Evolutionary conservation across 192 early-diverging fungal genomes (phyloP).

Genomic region (Coemansia sp.): DNA sequence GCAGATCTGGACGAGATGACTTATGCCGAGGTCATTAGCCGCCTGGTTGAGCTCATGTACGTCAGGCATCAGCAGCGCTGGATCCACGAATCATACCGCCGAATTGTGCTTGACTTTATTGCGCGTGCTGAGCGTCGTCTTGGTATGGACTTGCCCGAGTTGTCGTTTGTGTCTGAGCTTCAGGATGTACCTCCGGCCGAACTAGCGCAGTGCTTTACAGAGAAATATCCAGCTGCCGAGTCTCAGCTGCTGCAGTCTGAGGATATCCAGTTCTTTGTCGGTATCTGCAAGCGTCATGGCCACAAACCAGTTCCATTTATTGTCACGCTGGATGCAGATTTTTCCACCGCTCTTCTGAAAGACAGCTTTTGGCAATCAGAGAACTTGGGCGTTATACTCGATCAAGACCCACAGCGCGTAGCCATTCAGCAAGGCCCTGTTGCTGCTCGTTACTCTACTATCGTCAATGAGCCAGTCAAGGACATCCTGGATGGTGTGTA

Average conservation of each 20-base stretch:
- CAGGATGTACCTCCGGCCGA: background rate
- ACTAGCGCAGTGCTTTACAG: constrained; percentile 18
- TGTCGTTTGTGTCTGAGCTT: background rate
- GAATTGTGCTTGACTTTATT: constrained; percentile 77
- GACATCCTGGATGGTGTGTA: constrained; percentile 89
- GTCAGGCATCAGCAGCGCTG: constrained; percentile 71
- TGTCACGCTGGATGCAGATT: constrained; percentile 80
- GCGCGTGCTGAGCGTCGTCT: constrained; percentile 85
- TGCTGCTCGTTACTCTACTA: constrained; percentile 70
- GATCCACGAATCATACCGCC: constrained; percentile 73
- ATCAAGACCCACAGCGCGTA: constrained; percentile 79
- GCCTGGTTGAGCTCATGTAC: constrained; percentile 82
- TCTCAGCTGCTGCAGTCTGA: constrained; percentile 23
- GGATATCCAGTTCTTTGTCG: constrained; percentile 35
- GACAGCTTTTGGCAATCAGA: constrained; percentile 89
- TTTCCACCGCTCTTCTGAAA: constrained; percentile 89
- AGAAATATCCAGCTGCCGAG: constrained; percentile 11
- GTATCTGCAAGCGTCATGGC: constrained; percentile 58
- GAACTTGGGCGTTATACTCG: constrained; percentile 78
- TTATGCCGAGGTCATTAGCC: constrained; percentile 78
- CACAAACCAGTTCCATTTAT: constrained; percentile 92
- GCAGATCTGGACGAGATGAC: constrained; percentile 92
- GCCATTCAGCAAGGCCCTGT: constrained; percentile 89
- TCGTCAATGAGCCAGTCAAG: constrained; percentile 81
- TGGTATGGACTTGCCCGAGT: background rate